Base-by-base conservation (phyloP, 2,329 filamentous ascomycete genomes). In the Hirsutella thompsonii region DNA sequence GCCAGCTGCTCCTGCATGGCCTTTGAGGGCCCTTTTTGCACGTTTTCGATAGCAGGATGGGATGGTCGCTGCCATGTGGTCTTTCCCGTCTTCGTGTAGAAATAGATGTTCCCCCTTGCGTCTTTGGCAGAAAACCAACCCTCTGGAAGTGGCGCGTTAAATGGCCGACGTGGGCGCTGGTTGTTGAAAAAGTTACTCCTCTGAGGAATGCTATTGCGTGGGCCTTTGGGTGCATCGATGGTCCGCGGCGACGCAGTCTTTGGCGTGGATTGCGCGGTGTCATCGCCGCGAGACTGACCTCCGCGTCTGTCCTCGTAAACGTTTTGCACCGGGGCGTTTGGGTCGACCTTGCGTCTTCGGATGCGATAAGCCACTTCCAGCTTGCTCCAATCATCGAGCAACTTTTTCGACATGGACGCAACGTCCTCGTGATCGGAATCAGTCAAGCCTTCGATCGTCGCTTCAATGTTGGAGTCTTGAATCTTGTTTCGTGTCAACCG, bases 401-500 rank as follows among this genome's bases (percentile, higher is more conserved):
- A 68, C 36, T 74, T 71, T 41, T 72, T 73, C 5, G 90, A 79
- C 53, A 81, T 81, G 18, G 74, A 70, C 20, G 80, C 73, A 18
- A 98, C 85, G 44, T 83, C 72, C 46, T 86, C 78, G 54, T 94
- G 81, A 8, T 80, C 76, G 16, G 77, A 83, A 11, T 63, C 63
- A 2, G 70, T 74, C 39, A 96, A 66, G 3, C 73, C 72, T 52
- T 85, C 69, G 34, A 98, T 74, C 0, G 83, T 82, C 2, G 79
- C 72, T 58, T 96, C 92, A 46, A 98, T 95, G 53, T 94, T 94
- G 8, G 92, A 94, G 54, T 94, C 89, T 49, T 85, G 81, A 44
- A 98, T 95, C 63, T 98, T 98, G 69, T 98, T 98, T 44, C 87
- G 81, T 18, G 92, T 96, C 38, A 96, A 69, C 9, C 90, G 81